Evolutionary conservation across 2,329 filamentous ascomycete genomes (phyloP), one percentile per base, ranked within the genome.

Genomic region (Penicillium sclerotiorum): DNA sequence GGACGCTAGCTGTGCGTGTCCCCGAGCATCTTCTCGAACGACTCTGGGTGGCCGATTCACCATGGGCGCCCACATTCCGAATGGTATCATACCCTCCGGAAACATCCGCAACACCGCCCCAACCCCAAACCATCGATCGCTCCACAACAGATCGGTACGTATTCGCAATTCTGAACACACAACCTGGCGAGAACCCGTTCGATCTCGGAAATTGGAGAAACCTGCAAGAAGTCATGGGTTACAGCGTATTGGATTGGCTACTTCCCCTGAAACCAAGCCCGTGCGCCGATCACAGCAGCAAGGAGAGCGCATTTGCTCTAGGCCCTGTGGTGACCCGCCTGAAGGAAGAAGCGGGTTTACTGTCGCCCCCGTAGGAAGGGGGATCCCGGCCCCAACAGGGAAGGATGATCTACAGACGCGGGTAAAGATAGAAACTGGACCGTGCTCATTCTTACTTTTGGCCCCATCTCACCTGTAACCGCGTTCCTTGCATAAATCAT

Each of bases 151-250:
- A 84, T 20, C 77, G 74, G 5, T 81, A 86, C 22, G 87, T 82
- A 9, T 97, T 95, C 66, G 90, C 89, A 11, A 87, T 97, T 33
- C 76, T 96, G 2, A 80, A 83, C 53, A 89, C 88, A 0, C 76
- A 83, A 3, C 80, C 83, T 0, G 86, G 89, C 8, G 86, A 94
- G 59, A 96, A 96, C 59, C 90, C 90, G 0, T 99, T 90, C 85
- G 83, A 95, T 60, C 74, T 94, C 1, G 89, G 88, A 2, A 74
- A 68, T 23, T 77, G 81, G 54, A 72, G 77, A 22, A 97, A 97
- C 64, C 86, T 91, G 73, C 82, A 84, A 56, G 81, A 86, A 12
- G 83, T 96, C 20, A 90, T 99, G 85, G 93, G 93, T 0, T 73
- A 80, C 39, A 81, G 73, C 17, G 56, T 85, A 2, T 53, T 86